Evolutionary conservation across 768 basidiomycete species (phyloP).

Genomic region (Baorangia bicolor): DNA sequence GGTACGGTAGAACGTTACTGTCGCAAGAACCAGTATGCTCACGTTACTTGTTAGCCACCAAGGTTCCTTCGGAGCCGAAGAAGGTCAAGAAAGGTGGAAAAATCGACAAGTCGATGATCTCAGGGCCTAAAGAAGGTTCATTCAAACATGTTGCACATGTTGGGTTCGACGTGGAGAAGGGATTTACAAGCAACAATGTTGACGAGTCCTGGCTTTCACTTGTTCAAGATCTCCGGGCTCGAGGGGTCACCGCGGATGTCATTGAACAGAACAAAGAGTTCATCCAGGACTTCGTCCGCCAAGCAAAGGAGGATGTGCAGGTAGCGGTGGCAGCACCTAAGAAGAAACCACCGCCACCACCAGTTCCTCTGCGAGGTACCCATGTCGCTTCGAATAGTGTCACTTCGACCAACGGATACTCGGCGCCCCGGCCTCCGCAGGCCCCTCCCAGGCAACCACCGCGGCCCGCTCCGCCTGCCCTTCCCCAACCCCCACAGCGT

Average conservation of each 20-base stretch:
- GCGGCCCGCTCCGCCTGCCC: neutral
- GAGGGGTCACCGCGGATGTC: slow-evolving; percentile 66
- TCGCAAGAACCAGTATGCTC: neutral
- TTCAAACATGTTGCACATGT: slow-evolving; percentile 94
- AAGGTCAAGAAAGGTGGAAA: slow-evolving; percentile 63
- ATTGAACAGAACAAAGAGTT: slow-evolving; percentile 83
- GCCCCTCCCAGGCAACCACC: slow-evolving; percentile 36
- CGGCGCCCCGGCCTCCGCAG: slow-evolving; percentile 31
- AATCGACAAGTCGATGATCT: slow-evolving; percentile 93
- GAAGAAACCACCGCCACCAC: slow-evolving; percentile 42
- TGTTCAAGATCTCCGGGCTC: slow-evolving; percentile 58
- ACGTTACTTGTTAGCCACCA: slow-evolving; percentile 35
- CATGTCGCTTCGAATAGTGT: slow-evolving; percentile 28
- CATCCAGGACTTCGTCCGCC: slow-evolving; percentile 77
- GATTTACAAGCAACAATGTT: slow-evolving; percentile 83
- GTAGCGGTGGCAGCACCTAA: slow-evolving; percentile 41
- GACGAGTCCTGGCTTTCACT: slow-evolving; percentile 87
- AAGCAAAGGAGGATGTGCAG: slow-evolving; percentile 37
- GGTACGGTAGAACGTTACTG: slow-evolving; percentile 35
- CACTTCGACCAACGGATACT: slow-evolving; percentile 21
- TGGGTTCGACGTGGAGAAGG: slow-evolving; percentile 86
- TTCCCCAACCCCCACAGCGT: slow-evolving; percentile 27
- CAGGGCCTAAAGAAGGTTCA: slow-evolving; percentile 70
- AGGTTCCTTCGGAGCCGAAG: slow-evolving; percentile 53
- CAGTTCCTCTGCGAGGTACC: slow-evolving; percentile 32